Percentiles rank a stretch among this genome's conserved stretches.
phyloP scores from a whole-genome alignment of 2,329 filamentous ascomycete species.

The Periconia sp. region DNA sequence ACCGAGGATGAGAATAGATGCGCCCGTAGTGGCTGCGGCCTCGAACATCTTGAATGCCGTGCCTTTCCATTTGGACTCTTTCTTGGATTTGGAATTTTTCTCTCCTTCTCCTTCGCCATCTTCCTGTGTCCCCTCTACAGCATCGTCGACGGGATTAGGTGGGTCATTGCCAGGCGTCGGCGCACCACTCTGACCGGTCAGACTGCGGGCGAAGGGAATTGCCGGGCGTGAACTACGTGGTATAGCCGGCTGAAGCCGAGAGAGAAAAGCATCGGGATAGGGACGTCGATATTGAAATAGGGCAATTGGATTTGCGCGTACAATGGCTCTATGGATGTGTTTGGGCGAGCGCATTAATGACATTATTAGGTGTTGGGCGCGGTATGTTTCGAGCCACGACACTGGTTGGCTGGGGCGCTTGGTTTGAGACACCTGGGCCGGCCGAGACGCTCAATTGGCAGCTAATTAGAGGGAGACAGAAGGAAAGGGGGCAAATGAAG shows the following conservation, averaged over 20 bases:
- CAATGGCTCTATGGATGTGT: constrained; percentile 15
- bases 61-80: constrained; percentile 33
- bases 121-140: constrained; percentile 25
- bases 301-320: constrained; percentile 18
- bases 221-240: constrained; percentile 1
- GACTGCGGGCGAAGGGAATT: constrained; percentile 17
- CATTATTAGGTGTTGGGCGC: constrained; percentile 19
- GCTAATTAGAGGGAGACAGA: constrained; percentile 9
- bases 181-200: constrained; percentile 39
- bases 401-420: background rate
- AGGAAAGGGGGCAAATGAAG: constrained; percentile 15
- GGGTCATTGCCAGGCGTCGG: constrained; percentile 41
- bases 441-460: constrained; percentile 7
- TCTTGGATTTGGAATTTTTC: constrained; percentile 4
- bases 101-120: constrained; percentile 20
- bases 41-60: constrained; percentile 57
- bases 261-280: constrained; percentile 10
- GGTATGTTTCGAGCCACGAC: constrained; percentile 22
- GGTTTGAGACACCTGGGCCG: constrained; percentile 2
- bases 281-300: constrained; percentile 18
- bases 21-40: constrained; percentile 52
- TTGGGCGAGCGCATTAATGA: constrained; percentile 34
- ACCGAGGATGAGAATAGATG: constrained; percentile 53
- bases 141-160: constrained; percentile 43
- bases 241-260: constrained; percentile 27